phyloP scores from a whole-genome alignment of 805 yeast species.

The Candida tallmaniae region DNA sequence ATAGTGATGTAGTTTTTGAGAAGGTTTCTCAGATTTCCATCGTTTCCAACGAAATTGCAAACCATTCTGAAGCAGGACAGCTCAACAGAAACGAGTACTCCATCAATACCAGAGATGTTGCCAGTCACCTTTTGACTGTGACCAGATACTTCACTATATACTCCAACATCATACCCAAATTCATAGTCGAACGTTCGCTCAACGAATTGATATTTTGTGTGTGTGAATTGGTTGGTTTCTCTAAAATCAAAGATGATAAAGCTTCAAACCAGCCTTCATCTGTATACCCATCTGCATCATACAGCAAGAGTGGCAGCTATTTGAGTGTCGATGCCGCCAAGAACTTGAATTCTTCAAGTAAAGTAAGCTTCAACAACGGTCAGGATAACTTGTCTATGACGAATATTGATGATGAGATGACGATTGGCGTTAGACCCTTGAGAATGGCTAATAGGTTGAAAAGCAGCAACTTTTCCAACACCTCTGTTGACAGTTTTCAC shows the following conservation, averaged over 20 bases:
- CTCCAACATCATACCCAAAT: constrained; percentile 58
- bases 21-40: constrained; percentile 48
- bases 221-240: constrained; percentile 48
- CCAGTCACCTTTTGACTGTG: constrained; percentile 71
- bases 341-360: background rate
- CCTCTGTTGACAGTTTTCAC: constrained; percentile 6
- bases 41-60: constrained; percentile 38
- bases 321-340: background rate
- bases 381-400: background rate
- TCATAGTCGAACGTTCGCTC: constrained; percentile 70
- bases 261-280: background rate
- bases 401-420: constrained; percentile 4
- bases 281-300: background rate
- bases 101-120: constrained; percentile 54
- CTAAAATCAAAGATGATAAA: constrained; percentile 3
- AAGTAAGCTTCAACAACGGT: background rate
- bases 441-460: constrained; percentile 56
- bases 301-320: background rate
- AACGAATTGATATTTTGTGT: constrained; percentile 66
- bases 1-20: constrained; percentile 44
- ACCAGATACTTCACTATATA: constrained; percentile 70
- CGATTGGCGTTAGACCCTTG: constrained; percentile 58
- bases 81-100: constrained; percentile 36
- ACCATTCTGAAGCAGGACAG: constrained; percentile 22
- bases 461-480: constrained; percentile 6